Percentiles rank a stretch among this genome's conserved stretches.
phyloP scores from a whole-genome alignment of 2,329 filamentous ascomycete genomes.

The Xylariaceae sp. region DNA sequence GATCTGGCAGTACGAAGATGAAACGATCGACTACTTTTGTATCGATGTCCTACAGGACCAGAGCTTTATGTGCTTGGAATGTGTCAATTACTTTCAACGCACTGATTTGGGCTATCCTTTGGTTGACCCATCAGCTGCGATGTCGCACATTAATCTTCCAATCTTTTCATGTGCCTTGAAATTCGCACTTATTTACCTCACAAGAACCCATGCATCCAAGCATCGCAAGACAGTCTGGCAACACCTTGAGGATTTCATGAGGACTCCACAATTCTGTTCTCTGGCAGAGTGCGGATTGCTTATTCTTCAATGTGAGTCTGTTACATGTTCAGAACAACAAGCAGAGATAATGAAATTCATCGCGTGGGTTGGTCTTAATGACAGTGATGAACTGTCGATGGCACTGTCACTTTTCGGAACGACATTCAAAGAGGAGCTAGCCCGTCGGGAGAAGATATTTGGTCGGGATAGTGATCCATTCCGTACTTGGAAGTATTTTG shows the following conservation, averaged over 20 bases:
- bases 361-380: not conserved
- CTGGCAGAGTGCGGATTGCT: not conserved
- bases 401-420: not conserved
- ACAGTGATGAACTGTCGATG: not conserved
- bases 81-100: conserved; percentile 9
- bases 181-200: not conserved
- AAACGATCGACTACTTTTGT: conserved; percentile 11
- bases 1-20: conserved; percentile 14
- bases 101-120: conserved; percentile 15
- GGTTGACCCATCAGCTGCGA: not conserved
- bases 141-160: not conserved
- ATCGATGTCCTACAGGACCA: conserved; percentile 5
- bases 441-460: not conserved
- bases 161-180: conserved; percentile 9
- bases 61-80: conserved; percentile 7
- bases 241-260: not conserved
- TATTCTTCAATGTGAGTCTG: not conserved
- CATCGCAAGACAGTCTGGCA: not conserved
- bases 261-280: conserved; percentile 1
- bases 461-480: not conserved
- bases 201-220: not conserved
- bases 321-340: not conserved
- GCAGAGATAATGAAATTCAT: not conserved
- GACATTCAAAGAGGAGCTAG: conserved; percentile 1
- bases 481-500: not conserved